A percentile compares a stretch with the other conserved stretches of the same genome.
Conservation (phyloP, 73 alveolate species). For the Paramecium pentaurelia region DNA sequence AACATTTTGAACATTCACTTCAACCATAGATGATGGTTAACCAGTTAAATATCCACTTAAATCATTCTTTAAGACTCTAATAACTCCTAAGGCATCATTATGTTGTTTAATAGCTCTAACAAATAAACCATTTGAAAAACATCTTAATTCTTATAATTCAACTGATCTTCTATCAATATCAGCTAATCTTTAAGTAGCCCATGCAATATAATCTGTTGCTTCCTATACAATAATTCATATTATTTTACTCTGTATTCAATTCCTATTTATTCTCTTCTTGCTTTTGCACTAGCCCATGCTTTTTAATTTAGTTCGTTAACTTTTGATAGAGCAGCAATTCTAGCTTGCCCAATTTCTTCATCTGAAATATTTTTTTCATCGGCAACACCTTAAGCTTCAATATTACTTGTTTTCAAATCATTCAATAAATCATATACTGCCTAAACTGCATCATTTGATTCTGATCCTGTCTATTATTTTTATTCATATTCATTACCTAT, state of each 20-base stretch:
- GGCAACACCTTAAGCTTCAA: constrained; percentile 16
- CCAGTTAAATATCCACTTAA: constrained; percentile 30
- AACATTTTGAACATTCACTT: constrained; percentile 10
- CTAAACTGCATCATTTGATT: constrained; percentile 22
- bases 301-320: constrained; percentile 1
- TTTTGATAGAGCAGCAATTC: constrained; percentile 25
- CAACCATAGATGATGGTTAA: constrained; percentile 22
- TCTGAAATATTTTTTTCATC: constrained; percentile 12
- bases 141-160: constrained; percentile 24
- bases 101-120: constrained; percentile 17
- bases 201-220: not conserved
- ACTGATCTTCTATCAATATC: constrained; percentile 33
- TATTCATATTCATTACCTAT: not conserved
- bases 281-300: constrained; percentile 11
- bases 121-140: not conserved
- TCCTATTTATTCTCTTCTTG: constrained; percentile 10
- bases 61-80: not conserved
- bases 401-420: constrained; percentile 14
- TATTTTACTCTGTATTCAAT: not conserved
- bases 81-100: constrained; percentile 26
- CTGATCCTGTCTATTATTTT: not conserved
- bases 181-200: constrained; percentile 29
- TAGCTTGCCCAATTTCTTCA: constrained; percentile 2
- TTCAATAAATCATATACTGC: constrained; percentile 39
- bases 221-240: not conserved